phyloP scores from a whole-genome alignment of 2,329 filamentous ascomycete genomes.

The Claviceps africana region DNA sequence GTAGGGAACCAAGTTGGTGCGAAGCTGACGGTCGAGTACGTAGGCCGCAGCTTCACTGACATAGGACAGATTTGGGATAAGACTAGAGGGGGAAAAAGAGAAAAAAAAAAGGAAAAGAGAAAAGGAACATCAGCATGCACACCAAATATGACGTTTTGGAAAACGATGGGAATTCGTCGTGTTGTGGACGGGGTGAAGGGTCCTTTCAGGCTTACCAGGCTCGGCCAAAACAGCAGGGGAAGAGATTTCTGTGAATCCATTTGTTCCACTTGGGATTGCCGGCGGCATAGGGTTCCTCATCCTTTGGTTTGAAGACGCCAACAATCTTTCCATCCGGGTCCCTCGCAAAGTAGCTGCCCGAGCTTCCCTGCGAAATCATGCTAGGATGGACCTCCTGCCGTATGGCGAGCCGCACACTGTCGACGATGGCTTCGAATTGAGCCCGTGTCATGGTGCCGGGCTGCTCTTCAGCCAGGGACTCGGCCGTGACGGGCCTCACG shows the following conservation, averaged over 20 bases:
- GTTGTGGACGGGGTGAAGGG: too few species aligned
- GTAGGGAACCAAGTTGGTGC: constrained; percentile 86
- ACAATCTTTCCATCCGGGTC: constrained; percentile 88
- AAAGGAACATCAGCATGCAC: too few species aligned
- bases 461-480: constrained; percentile 51
- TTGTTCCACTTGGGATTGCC: constrained; percentile 99
- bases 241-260: constrained; percentile 96
- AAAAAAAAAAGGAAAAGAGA: not conserved
- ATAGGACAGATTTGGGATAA: constrained; percentile 95
- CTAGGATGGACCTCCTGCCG: constrained; percentile 82
- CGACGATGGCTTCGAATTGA: constrained; percentile 78
- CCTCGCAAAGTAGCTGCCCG: constrained; percentile 92
- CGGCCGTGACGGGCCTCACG: constrained; percentile 62
- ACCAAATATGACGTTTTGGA: too few species aligned
- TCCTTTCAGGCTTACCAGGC: constrained; percentile 47
- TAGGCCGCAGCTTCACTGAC: constrained; percentile 96
- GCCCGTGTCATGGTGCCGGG: constrained; percentile 58
- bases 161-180: too few species aligned
- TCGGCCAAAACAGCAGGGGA: constrained; percentile 91
- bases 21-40: constrained; percentile 78
- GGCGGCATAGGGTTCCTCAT: constrained; percentile 94
- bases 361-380: constrained; percentile 94
- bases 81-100: constrained; percentile 24
- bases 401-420: constrained; percentile 82
- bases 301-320: constrained; percentile 96